Conservation (phyloP, 2,329 filamentous ascomycete genomes). For the Ambrosiella beaveri region DNA sequence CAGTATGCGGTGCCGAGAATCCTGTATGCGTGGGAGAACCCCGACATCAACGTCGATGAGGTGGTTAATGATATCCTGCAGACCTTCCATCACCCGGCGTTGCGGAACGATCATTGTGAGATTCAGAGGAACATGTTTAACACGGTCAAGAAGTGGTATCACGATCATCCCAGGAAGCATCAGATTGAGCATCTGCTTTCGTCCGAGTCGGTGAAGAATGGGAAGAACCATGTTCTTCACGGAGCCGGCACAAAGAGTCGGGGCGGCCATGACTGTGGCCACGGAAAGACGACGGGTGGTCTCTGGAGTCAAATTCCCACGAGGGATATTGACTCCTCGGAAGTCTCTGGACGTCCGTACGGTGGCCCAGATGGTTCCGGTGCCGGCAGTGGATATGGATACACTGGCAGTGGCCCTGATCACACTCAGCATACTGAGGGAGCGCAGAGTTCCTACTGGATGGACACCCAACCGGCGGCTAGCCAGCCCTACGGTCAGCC, state of each 20-base stretch:
- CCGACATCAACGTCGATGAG: constrained; percentile 64
- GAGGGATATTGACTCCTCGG: constrained; percentile 28
- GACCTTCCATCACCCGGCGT: constrained; percentile 79
- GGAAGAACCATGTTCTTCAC: constrained; percentile 56
- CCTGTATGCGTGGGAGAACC: constrained; percentile 85
- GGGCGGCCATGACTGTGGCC: constrained; percentile 31
- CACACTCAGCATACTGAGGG: neutral
- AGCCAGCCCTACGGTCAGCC: constrained; percentile 2
- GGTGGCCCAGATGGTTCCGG: neutral
- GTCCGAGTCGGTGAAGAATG: constrained; percentile 65
- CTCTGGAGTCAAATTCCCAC: constrained; percentile 45
- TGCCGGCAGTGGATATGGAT: constrained; percentile 4
- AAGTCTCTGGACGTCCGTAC: constrained; percentile 2
- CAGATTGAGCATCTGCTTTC: constrained; percentile 60
- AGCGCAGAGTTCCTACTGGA: constrained; percentile 11
- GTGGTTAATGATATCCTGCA: constrained; percentile 65
- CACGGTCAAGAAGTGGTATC: constrained; percentile 66
- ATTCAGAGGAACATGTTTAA: constrained; percentile 80
- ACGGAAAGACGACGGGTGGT: constrained; percentile 40
- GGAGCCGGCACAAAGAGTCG: constrained; percentile 19
- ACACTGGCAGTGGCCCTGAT: constrained; percentile 1
- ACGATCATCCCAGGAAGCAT: constrained; percentile 47
- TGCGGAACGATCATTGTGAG: constrained; percentile 58
- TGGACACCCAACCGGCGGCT: neutral
- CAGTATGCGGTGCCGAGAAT: constrained; percentile 74